Percentiles rank a stretch among this genome's conserved stretches.
Conservation (phyloP, 2,329 filamentous ascomycete species). For the Sclerotinia minor region DNA sequence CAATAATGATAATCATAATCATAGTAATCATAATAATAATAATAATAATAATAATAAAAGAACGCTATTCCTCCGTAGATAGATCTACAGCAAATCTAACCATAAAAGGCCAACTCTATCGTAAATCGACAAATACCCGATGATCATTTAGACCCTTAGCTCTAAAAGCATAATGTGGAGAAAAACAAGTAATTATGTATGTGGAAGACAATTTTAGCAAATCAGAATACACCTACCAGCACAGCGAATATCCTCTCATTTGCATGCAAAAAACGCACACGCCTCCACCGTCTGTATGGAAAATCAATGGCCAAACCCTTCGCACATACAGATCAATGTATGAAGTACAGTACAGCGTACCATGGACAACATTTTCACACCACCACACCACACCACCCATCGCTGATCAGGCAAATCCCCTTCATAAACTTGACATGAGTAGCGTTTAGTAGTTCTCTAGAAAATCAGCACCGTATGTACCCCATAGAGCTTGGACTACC, state of each 20-base stretch:
- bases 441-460: background rate
- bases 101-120: background rate
- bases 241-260: background rate
- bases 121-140: background rate
- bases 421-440: background rate
- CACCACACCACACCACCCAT: too few species aligned
- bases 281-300: background rate
- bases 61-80: background rate
- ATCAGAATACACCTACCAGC: background rate
- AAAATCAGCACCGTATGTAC: background rate
- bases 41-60: too few species aligned
- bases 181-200: background rate
- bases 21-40: too few species aligned
- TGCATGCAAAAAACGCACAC: background rate
- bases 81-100: background rate
- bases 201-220: background rate
- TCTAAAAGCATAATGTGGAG: background rate
- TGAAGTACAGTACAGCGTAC: too few species aligned
- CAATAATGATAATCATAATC: background rate
- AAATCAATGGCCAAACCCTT: background rate
- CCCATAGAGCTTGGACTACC: conserved; percentile 7
- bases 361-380: too few species aligned
- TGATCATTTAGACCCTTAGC: background rate
- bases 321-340: background rate
- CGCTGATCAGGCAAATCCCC: background rate